Conservation (phyloP, 306 rosid genomes). For the Leucaena leucocephala region DNA sequence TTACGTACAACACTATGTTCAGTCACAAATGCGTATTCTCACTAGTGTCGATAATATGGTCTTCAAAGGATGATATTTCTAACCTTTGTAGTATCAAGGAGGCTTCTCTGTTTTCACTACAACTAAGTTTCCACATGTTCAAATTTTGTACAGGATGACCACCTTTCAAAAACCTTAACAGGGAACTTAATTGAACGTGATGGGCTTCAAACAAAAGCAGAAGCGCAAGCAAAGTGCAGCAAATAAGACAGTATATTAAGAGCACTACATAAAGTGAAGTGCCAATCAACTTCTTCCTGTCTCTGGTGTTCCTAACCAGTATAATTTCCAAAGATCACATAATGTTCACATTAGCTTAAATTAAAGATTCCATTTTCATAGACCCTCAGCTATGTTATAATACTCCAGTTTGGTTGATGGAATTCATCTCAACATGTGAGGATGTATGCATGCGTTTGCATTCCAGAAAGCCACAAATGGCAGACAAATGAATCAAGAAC, state of each 20-base stretch:
- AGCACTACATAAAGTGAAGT: neutral
- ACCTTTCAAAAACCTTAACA: conserved; percentile 21
- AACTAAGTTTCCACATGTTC: conserved; percentile 5
- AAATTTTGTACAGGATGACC: conserved; percentile 3
- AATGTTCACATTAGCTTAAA: conserved; percentile 8
- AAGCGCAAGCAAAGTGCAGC: conserved; percentile 13
- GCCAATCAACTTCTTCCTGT: conserved; percentile 14
- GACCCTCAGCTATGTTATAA: conserved; percentile 5
- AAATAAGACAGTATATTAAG: conserved; percentile 1
- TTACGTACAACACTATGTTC: neutral
- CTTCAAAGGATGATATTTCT: conserved; percentile 12
- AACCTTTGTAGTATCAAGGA: conserved; percentile 17
- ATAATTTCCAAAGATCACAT: conserved; percentile 20
- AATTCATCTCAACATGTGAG: conserved; percentile 16
- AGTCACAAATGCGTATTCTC: neutral
- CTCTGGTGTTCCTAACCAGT: neutral
- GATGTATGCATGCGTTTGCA: neutral
- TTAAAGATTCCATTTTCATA: conserved; percentile 24
- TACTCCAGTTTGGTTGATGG: neutral
- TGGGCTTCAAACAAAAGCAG: conserved; percentile 28
- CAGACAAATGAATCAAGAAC: conserved; percentile 14
- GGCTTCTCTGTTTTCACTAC: conserved; percentile 17
- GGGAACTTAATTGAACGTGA: neutral
- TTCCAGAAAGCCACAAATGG: conserved; percentile 12
- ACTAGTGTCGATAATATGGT: neutral